These are phyloP conservation scores for Trichoderma guizhouense DNA, from an alignment of 2,329 filamentous ascomycete genomes.

Conservation along the genomic window DNA sequence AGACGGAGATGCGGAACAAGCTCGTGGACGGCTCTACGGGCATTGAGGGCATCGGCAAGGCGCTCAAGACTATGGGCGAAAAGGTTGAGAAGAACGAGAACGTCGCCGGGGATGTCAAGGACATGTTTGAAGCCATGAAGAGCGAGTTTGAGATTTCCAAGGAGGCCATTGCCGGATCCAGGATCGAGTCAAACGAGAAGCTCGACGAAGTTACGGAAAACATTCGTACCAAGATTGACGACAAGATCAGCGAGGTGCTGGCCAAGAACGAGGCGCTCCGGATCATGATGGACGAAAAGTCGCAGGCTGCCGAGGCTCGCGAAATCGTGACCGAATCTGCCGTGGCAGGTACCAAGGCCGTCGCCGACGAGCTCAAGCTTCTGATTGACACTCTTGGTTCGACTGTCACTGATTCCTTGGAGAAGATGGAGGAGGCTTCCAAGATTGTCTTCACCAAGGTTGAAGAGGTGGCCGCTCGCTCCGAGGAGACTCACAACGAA, in stretches of 20 bases:
- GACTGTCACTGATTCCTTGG: slow-evolving; percentile 75
- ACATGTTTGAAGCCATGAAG: slow-evolving; percentile 72
- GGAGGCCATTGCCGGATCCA: slow-evolving; percentile 72
- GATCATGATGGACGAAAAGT: slow-evolving; percentile 67
- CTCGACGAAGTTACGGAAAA: slow-evolving; percentile 56
- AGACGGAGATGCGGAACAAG: slow-evolving; percentile 70
- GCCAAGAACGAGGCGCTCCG: slow-evolving; percentile 87
- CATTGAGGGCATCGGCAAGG: slow-evolving; percentile 68
- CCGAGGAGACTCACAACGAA: slow-evolving; percentile 72
- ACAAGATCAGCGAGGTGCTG: slow-evolving; percentile 72
- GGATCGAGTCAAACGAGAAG: slow-evolving; percentile 81
- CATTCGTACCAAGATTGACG: slow-evolving; percentile 56
- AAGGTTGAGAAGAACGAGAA: slow-evolving; percentile 56
- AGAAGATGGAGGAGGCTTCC: slow-evolving; percentile 83
- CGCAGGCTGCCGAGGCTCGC: slow-evolving; percentile 69
- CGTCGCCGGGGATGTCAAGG: slow-evolving; percentile 62
- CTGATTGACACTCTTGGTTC: slow-evolving; percentile 82
- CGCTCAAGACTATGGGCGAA: slow-evolving; percentile 65
- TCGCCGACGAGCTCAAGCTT: slow-evolving; percentile 82
- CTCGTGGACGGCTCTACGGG: slow-evolving; percentile 72
- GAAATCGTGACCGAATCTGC: slow-evolving; percentile 70
- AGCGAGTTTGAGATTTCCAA: slow-evolving; percentile 85
- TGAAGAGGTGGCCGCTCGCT: slow-evolving; percentile 70
- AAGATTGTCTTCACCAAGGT: slow-evolving; percentile 82
- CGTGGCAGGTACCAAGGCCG: slow-evolving; percentile 68